Base-by-base conservation (phyloP, 495 filamentous ascomycete genomes). In the Trichoderma gamsii region DNA sequence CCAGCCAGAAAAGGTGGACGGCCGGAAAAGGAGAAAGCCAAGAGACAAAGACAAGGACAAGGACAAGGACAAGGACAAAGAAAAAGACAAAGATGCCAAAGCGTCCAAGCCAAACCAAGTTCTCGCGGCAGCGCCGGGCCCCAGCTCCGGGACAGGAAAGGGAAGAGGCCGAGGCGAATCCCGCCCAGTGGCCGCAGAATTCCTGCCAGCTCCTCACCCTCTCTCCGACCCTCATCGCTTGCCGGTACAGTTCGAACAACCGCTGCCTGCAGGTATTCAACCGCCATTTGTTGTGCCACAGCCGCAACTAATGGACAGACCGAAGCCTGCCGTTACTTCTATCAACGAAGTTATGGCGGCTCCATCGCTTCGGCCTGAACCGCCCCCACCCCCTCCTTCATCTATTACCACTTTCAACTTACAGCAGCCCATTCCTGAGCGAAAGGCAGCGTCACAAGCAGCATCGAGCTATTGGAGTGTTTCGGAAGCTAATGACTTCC, bases 381-480 rank as follows among this genome's bases (percentile, higher is more conserved):
- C 80, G 51, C 71, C 78, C 38, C 71, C 79, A 18, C 79, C 80
- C 21, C 74, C 77, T 21, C 76, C 79, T 9, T 67, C 77, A 8
- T 70, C 75, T 27, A 74, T 79, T 46, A 65, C 77, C 59, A 75
- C 75, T 11, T 79, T 82, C 69, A 79, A 83, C 69, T 71, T 83
- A 71, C 56, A 78, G 12, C 76, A 73, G 59, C 63, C 73, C 11
- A 77, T 73, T 41, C 73, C 77, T 25, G 80, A 83, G 44, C 82
- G 79, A 67, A 76, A 85, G 49, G 81, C 82, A n/a, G 79, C 83
- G 6, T 75, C 84, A 67, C 87, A 87, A 64, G 87, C 92, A 7
- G 87, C 92, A 8, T 96, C 92, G 2, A 97, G 95, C 74, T 99
- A 99, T 77, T 99, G 95, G 95, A 97, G 94, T 70, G 95, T 98